phyloP scores from a whole-genome alignment of 192 early-diverging fungal species.

The Chytriomyces hyalinus region DNA sequence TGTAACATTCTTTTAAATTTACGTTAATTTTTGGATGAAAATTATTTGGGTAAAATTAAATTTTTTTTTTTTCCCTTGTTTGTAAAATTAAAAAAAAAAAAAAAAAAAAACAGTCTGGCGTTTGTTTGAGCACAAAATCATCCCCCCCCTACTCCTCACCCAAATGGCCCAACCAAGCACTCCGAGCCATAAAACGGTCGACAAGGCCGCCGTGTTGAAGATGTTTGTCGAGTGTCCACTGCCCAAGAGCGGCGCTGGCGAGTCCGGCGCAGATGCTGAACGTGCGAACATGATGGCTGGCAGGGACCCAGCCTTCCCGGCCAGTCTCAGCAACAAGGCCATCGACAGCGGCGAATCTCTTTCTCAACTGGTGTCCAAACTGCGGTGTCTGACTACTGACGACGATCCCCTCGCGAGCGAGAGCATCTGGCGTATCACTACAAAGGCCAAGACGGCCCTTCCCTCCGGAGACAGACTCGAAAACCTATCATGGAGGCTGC shows the following conservation, averaged over 20 bases:
- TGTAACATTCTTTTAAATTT: no score
- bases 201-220: not conserved
- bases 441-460: conserved; percentile 78
- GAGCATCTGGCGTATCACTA: conserved; percentile 77
- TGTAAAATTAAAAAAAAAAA: no score
- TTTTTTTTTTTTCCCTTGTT: no score
- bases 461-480: conserved; percentile 79
- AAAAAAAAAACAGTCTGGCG: no score
- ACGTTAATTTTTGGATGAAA: no score
- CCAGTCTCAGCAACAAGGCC: not conserved
- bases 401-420: conserved; percentile 41
- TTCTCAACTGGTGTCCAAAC: conserved; percentile 28
- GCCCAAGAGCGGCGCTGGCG: not conserved
- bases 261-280: not conserved
- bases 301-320: no score
- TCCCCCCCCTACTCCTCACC: no score
- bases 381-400: conserved; percentile 14
- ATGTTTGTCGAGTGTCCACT: not conserved
- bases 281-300: no score
- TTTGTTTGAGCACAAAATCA: no score
- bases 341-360: conserved; percentile 37
- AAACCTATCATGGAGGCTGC: conserved; percentile 84
- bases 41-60: no score
- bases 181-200: not conserved
- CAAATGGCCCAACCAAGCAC: not conserved